These are phyloP conservation scores for Monosporozyma unispora DNA, from an alignment of 805 yeast genomes.

Conservation along the genomic window DNA sequence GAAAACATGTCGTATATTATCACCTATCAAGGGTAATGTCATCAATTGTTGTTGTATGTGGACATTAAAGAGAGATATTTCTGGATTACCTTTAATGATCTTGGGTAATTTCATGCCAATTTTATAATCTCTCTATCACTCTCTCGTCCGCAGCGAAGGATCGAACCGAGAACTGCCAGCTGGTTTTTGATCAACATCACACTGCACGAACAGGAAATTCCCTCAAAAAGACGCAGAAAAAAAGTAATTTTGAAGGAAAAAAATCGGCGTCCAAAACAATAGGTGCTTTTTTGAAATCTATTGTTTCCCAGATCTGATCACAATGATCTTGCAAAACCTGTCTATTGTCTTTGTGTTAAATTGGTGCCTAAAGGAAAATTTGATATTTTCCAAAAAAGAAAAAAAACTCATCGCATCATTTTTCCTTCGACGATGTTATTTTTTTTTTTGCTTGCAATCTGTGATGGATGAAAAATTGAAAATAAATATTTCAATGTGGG, in stretches of 20 bases:
- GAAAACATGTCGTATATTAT: constrained; percentile 73
- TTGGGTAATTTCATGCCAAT: constrained; percentile 89
- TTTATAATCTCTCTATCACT: background rate
- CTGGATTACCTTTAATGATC: constrained; percentile 96
- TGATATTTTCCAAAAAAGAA: background rate
- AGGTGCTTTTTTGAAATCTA: background rate
- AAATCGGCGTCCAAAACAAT: background rate
- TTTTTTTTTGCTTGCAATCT: background rate
- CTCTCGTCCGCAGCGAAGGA: no score
- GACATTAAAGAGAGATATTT: constrained; percentile 91
- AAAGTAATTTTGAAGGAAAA: background rate
- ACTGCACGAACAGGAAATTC: background rate
- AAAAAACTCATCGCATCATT: background rate
- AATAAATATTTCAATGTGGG: background rate
- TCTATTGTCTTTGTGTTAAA: background rate
- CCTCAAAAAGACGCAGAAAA: background rate
- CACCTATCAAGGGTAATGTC: constrained; percentile 40
- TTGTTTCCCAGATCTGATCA: background rate
- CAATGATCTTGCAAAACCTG: background rate
- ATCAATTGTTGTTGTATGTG: constrained; percentile 78
- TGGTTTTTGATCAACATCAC: background rate
- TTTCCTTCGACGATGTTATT: background rate
- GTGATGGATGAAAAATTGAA: background rate
- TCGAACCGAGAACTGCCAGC: no score
- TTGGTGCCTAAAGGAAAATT: background rate